Conservation (phyloP, 495 filamentous ascomycete species). For the Lophium mytilinum region DNA sequence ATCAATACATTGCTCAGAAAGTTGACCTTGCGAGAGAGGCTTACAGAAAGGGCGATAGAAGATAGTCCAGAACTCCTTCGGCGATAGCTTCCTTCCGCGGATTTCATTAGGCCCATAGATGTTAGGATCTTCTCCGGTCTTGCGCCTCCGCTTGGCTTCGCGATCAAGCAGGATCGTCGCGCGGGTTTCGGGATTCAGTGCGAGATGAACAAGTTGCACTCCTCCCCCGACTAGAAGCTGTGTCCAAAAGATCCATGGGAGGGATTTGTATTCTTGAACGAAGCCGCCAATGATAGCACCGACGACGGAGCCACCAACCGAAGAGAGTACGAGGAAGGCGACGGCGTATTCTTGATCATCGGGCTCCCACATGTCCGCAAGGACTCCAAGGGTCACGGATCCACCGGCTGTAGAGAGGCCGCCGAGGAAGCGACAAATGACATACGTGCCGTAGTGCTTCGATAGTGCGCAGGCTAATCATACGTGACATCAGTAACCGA, state of each 20-base stretch:
- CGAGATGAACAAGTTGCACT: conserved; percentile 17
- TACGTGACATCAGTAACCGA: not conserved
- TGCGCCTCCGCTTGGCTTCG: conserved; percentile 18
- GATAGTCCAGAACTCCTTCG: conserved; percentile 23
- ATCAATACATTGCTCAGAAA: not conserved
- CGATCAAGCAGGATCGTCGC: conserved; percentile 21
- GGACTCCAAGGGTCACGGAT: conserved; percentile 56
- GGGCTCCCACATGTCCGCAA: conserved; percentile 55
- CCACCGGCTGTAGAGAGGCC: conserved; percentile 55
- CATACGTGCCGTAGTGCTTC: conserved; percentile 46
- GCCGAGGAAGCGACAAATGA: conserved; percentile 50
- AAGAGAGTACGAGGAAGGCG: conserved; percentile 55
- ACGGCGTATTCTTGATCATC: conserved; percentile 55
- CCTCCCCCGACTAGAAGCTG: conserved; percentile 23
- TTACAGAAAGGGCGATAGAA: not conserved
- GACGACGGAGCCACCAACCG: conserved; percentile 53
- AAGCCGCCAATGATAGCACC: conserved; percentile 57
- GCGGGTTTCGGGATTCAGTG: conserved; percentile 18
- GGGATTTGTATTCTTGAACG: conserved; percentile 43
- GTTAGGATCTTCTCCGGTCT: conserved; percentile 16
- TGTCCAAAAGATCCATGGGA: conserved; percentile 52
- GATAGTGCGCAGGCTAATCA: conserved; percentile 36
- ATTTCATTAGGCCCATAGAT: conserved; percentile 24
- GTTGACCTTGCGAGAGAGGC: not conserved
- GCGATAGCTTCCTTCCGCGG: not conserved